Evolutionary conservation across 2,329 filamentous ascomycete genomes (phyloP), one percentile per base, ranked within the genome.

Genomic region (Thermomyces lanuginosus): DNA sequence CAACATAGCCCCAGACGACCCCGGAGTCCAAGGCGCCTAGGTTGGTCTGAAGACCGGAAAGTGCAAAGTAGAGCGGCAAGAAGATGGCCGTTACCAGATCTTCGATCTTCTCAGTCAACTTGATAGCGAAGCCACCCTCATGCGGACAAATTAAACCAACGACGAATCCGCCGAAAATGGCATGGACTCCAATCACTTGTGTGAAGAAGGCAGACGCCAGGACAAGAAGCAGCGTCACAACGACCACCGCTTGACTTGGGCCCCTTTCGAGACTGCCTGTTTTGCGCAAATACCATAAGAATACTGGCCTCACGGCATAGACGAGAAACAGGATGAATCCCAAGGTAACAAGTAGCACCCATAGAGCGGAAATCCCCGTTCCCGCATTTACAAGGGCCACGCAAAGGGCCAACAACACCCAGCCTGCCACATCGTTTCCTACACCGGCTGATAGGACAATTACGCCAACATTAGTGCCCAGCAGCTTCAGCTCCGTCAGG

Each of bases 151-250:
- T 89, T 14, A 95, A 51, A 1, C 86, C 86, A 21, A 86, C 70
- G 32, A 93, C 63, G 48, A 95, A 95, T 3, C 77, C 83, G 21
- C 86, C 86, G 43, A 95, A 95, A 46, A 95, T 93, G 30, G 86
- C 71, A 48, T 95, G 86, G 1, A 93, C 74, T 24, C 86, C 86
- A 44, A 95, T 92, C 33, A 89, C 77, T 30, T 76, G 72, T 0
- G 83, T 91, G 46, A 92, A 92, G 61, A 84, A 92, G 4, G 83
- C 66, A 0, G 81, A 89, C 0, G 67, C 63, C 9, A 95, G 62
- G 0, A 77, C 75, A 27, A 93, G 63, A 16, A 93, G 57, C 3
- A 93, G 55, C 0, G 84, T 93, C 16, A 93, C 53, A 8, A 76
- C 74, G 21, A 93, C 78, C 41, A 92, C 76, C 4, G 71, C 67